Percentiles rank a stretch among this genome's conserved stretches.
Evolutionary conservation across 805 yeast species (phyloP).

Genomic region (fission yeast (Schizosaccharomyces pombe)): DNA sequence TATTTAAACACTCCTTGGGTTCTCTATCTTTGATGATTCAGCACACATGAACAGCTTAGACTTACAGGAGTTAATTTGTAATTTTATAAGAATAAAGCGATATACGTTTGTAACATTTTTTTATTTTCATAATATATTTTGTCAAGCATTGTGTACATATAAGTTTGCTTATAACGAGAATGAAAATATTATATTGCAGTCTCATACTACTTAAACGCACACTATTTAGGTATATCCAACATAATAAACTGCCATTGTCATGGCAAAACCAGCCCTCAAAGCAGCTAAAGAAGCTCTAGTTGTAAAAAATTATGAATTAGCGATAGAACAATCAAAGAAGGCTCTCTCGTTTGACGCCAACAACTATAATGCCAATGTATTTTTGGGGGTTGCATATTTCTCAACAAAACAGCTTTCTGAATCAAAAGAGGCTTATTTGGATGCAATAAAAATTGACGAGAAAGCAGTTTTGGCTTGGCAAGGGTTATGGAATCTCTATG

Average conservation of each 20-base stretch:
- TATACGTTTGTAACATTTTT: no score
- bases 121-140: no score
- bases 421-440: slow-evolving; percentile 24
- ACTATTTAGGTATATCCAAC: neutral
- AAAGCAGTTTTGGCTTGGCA: slow-evolving; percentile 50
- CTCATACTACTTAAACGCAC: neutral
- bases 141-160: no score
- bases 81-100: no score
- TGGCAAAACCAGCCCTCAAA: slow-evolving; percentile 6
- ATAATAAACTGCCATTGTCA: neutral
- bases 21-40: no score
- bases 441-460: slow-evolving; percentile 22
- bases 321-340: slow-evolving; percentile 31
- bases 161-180: neutral
- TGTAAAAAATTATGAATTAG: slow-evolving; percentile 35
- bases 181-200: neutral
- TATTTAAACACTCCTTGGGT: no score
- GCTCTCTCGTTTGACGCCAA: slow-evolving; percentile 32
- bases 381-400: slow-evolving; percentile 8
- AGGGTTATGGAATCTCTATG: slow-evolving; percentile 28
- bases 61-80: no score
- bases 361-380: slow-evolving; percentile 36
- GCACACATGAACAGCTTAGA: no score
- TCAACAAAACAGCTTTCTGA: slow-evolving; percentile 20
- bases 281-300: slow-evolving; percentile 15